Conservation (phyloP, 2,329 filamentous ascomycete species). For the Penicillium sp. region DNA sequence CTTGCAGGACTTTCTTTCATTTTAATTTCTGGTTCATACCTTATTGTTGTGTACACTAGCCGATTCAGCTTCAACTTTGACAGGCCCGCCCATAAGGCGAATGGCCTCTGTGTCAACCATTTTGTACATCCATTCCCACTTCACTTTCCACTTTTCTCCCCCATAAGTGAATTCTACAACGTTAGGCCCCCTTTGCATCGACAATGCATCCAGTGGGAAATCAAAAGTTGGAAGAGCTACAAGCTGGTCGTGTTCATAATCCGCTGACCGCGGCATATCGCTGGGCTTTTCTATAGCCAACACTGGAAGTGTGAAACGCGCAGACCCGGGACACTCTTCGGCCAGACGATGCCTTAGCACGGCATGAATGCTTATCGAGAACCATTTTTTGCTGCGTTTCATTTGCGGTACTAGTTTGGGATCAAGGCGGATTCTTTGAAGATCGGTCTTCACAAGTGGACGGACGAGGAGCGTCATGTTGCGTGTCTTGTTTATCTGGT, state of each 20-base stretch:
- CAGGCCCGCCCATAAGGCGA: slow-evolving; percentile 40
- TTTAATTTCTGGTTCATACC: slow-evolving; percentile 18
- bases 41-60: slow-evolving; percentile 37
- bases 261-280: background rate
- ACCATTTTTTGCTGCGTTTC: slow-evolving; percentile 10
- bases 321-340: slow-evolving; percentile 41
- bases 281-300: slow-evolving; percentile 27
- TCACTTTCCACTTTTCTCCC: slow-evolving; percentile 32
- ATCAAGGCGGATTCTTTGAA: slow-evolving; percentile 29
- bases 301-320: slow-evolving; percentile 53
- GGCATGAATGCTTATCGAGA: background rate
- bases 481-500: background rate
- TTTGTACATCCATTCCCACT: slow-evolving; percentile 51
- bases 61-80: slow-evolving; percentile 25
- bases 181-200: slow-evolving; percentile 5
- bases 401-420: slow-evolving; percentile 11
- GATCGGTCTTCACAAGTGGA: slow-evolving; percentile 43
- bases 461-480: slow-evolving; percentile 47
- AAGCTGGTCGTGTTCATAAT: slow-evolving; percentile 16
- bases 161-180: slow-evolving; percentile 18
- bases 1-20: slow-evolving; percentile 24
- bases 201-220: slow-evolving; percentile 25
- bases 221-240: slow-evolving; percentile 40
- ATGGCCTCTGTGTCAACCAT: slow-evolving; percentile 43
- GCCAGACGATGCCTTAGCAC: slow-evolving; percentile 31